Percentiles rank a stretch among this genome's conserved stretches.
phyloP scores from a whole-genome alignment of 2,329 filamentous ascomycete species.

The Chaetomiaceae sp. region DNA sequence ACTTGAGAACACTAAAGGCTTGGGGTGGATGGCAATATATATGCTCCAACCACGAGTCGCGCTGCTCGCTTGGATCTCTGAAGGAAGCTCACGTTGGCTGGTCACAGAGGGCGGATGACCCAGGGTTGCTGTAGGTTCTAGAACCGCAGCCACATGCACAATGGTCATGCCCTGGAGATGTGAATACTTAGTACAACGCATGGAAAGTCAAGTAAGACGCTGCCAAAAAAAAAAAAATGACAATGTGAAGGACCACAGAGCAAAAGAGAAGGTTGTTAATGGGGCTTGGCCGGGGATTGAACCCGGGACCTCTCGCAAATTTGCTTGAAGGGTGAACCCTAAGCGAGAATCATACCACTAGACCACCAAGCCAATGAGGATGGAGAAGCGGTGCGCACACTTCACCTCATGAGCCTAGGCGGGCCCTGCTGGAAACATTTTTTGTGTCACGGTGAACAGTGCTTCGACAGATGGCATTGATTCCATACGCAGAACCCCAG shows the following conservation, averaged over 20 bases:
- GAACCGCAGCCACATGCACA: not conserved
- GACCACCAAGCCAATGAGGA: slow-evolving; percentile 37
- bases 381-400: no score
- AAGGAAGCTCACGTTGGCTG: not conserved
- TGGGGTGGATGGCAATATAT: slow-evolving; percentile 20
- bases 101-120: not conserved
- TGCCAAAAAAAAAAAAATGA: no score
- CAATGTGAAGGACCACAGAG: not conserved
- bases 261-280: not conserved
- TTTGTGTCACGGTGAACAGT: no score
- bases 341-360: slow-evolving; percentile 65
- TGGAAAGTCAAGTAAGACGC: no score
- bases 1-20: no score
- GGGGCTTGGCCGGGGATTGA: slow-evolving; percentile 35
- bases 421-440: no score
- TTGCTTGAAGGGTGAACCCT: slow-evolving; percentile 39
- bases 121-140: not conserved
- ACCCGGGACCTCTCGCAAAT: slow-evolving; percentile 39
- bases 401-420: no score
- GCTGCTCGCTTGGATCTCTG: slow-evolving; percentile 8
- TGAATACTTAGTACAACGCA: no score
- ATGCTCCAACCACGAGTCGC: slow-evolving; percentile 16
- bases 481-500: no score
- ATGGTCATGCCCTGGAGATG: no score
- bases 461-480: no score